phyloP scores from a whole-genome alignment of 768 basidiomycete genomes.

The Lentinula boryana region DNA sequence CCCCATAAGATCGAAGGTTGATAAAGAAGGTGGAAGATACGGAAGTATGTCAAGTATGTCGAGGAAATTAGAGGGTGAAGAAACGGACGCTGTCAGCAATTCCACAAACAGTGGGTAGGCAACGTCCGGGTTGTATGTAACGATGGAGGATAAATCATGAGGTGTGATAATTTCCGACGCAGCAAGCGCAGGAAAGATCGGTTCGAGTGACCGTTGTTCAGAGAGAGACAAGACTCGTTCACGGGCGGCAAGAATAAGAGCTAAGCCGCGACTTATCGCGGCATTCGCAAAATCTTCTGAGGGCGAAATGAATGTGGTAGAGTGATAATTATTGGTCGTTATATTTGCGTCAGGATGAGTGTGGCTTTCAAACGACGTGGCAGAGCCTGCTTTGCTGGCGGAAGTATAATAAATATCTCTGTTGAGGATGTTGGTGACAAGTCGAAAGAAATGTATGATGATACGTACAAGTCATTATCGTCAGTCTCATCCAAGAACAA shows the following conservation, averaged over 20 bases:
- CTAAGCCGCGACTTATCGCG: conserved; percentile 56
- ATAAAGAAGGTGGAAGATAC: conserved; percentile 63
- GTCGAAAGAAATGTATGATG: background rate
- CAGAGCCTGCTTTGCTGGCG: conserved; percentile 8
- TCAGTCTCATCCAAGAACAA: conserved; percentile 57
- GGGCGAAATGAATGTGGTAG: conserved; percentile 15
- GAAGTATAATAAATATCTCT: background rate
- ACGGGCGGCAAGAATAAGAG: conserved; percentile 61
- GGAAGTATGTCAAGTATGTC: conserved; percentile 61
- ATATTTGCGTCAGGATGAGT: conserved; percentile 23
- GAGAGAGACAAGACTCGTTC: conserved; percentile 68
- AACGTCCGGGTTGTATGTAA: conserved; percentile 62
- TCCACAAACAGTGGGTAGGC: conserved; percentile 63
- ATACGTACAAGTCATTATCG: conserved; percentile 43
- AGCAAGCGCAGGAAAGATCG: conserved; percentile 40
- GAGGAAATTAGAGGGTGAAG: conserved; percentile 45
- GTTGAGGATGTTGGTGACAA: background rate
- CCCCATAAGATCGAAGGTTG: conserved; percentile 70
- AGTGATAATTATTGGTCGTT: conserved; percentile 16
- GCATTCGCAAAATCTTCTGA: conserved; percentile 57
- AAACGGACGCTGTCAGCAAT: conserved; percentile 38
- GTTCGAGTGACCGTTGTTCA: conserved; percentile 64
- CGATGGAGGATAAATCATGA: conserved; percentile 59
- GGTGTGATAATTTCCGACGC: conserved; percentile 53
- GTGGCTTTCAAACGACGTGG: background rate